A percentile compares a stretch with the other conserved stretches of the same genome.
Conservation (phyloP, 441 rosid species). For the Populus trichocarpa region DNA sequence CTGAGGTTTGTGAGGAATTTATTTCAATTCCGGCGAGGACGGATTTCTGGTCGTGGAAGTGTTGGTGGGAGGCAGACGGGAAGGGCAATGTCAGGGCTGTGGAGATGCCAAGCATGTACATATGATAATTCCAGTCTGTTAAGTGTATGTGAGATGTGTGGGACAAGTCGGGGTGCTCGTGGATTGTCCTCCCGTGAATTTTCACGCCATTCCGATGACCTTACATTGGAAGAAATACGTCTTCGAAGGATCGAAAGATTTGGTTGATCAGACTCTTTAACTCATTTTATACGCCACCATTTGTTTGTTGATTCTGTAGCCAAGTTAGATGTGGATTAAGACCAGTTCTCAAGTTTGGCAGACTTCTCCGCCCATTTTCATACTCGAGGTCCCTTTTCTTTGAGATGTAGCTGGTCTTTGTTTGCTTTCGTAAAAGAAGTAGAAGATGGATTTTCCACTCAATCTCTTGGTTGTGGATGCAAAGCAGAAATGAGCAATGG, state of each 20-base stretch:
- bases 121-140: conserved; percentile 63
- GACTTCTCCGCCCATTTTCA: too few relatives aligned
- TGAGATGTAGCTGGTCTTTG: conserved; percentile 28
- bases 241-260: conserved; percentile 80
- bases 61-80: conserved; percentile 49
- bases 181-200: conserved; percentile 26
- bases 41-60: conserved; percentile 68
- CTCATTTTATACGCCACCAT: conserved; percentile 11
- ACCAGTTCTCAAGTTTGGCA: too few relatives aligned
- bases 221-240: conserved; percentile 64
- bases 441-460: too few relatives aligned
- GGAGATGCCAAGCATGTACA: conserved; percentile 91
- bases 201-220: conserved; percentile 27
- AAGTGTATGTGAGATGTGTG: conserved; percentile 79
- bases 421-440: conserved; percentile 50
- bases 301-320: not conserved
- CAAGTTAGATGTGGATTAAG: not conserved
- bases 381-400: too few relatives aligned
- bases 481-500: too few relatives aligned
- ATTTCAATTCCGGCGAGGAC: conserved; percentile 31
- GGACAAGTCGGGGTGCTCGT: conserved; percentile 40
- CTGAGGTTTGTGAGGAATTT: conserved; percentile 37
- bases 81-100: conserved; percentile 33
- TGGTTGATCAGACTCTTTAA: conserved; percentile 24
- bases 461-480: too few relatives aligned